These are phyloP conservation scores for Chalciporus piperatus DNA, from an alignment of 768 basidiomycete species.

Conservation along the genomic window DNA sequence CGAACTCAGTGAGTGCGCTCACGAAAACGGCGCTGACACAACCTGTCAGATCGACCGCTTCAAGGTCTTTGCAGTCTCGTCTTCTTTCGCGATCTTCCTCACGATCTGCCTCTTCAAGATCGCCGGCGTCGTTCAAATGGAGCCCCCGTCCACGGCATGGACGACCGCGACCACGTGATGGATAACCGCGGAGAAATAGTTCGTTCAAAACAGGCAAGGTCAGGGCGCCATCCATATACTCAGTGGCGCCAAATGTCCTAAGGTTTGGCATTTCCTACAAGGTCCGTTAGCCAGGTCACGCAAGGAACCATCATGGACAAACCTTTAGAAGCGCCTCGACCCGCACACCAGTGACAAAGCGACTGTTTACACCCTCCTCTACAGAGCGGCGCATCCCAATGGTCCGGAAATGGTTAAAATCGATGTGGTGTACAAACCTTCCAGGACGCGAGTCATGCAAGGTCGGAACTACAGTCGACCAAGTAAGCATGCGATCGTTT, in stretches of 20 bases:
- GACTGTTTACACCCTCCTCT: constrained; percentile 82
- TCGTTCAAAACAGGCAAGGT: constrained; percentile 84
- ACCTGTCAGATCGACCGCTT: constrained; percentile 91
- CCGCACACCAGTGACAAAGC: constrained; percentile 91
- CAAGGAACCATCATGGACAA: constrained; percentile 15
- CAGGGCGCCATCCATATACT: constrained; percentile 96
- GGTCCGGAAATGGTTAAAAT: constrained; percentile 96
- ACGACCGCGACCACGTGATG: constrained; percentile 66
- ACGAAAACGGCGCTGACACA: constrained; percentile 92
- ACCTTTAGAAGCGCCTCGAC: constrained; percentile 79
- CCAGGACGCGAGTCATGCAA: constrained; percentile 72
- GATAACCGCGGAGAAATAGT: constrained; percentile 80
- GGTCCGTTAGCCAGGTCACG: constrained; percentile 4
- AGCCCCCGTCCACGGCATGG: constrained; percentile 62
- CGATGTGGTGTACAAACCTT: constrained; percentile 80
- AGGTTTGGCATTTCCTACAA: constrained; percentile 86
- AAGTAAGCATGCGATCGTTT: constrained; percentile 5
- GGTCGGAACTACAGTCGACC: constrained; percentile 51
- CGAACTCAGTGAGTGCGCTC: constrained; percentile 81
- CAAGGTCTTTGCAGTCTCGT: constrained; percentile 70
- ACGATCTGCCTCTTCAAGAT: constrained; percentile 75
- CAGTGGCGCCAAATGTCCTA: constrained; percentile 88
- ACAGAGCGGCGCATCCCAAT: constrained; percentile 94
- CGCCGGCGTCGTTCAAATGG: constrained; percentile 45
- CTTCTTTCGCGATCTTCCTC: constrained; percentile 54